These are phyloP conservation scores for Phytophthora idaei DNA, from an alignment of 352 stramenopile genomes.

Conservation along the genomic window DNA sequence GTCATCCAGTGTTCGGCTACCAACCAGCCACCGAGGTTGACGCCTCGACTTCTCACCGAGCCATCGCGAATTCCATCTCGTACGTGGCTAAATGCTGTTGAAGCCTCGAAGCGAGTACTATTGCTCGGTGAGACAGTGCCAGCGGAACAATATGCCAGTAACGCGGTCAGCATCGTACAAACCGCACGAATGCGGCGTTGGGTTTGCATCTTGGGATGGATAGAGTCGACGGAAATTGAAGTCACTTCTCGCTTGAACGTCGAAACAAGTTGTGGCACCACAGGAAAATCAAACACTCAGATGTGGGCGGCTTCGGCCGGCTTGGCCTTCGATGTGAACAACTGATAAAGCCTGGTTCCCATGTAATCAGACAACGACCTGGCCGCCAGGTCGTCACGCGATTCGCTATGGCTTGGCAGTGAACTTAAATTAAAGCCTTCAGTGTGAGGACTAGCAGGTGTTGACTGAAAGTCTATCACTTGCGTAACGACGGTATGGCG, in stretches of 20 bases:
- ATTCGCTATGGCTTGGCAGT: background rate
- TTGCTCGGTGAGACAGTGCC: slow-evolving; percentile 12
- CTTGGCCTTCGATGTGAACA: background rate
- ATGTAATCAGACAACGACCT: slow-evolving; percentile 5
- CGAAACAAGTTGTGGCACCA: slow-evolving; percentile 3
- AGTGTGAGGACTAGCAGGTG: background rate
- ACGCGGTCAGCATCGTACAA: background rate
- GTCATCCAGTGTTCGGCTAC: slow-evolving; percentile 88
- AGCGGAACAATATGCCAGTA: slow-evolving; percentile 3
- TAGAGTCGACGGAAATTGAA: background rate
- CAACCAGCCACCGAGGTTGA: slow-evolving; percentile 87
- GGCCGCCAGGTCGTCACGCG: background rate
- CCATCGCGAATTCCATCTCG: slow-evolving; percentile 42
- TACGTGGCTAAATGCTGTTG: slow-evolving; percentile 23
- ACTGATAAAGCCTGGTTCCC: background rate
- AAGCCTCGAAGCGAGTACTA: background rate
- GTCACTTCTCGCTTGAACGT: background rate
- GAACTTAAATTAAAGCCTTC: background rate
- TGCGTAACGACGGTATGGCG: background rate
- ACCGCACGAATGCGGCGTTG: background rate
- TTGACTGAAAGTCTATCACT: background rate
- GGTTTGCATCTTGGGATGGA: slow-evolving; percentile 13
- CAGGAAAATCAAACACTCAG: background rate
- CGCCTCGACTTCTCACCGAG: slow-evolving; percentile 52
- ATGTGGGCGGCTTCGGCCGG: background rate